Conservation (phyloP, 2,329 filamentous ascomycete genomes). For the Aspergillus aculeatinus region DNA sequence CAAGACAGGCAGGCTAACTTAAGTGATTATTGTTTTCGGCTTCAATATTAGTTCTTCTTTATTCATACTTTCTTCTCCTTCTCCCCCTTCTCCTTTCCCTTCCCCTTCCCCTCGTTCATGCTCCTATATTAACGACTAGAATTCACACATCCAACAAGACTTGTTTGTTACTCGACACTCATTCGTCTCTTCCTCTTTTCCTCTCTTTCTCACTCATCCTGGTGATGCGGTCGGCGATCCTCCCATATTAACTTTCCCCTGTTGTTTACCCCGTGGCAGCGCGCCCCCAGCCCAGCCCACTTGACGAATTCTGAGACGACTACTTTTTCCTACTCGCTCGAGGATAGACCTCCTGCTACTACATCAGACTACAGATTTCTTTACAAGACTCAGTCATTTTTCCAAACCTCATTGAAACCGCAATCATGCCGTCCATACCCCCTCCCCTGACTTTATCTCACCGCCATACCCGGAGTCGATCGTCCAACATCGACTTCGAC, state of each 20-base stretch:
- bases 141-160: no score
- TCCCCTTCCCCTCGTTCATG: neutral
- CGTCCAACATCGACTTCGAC: conserved; percentile 39
- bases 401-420: conserved; percentile 12
- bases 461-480: conserved; percentile 33
- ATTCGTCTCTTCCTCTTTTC: neutral
- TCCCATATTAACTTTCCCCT: conserved; percentile 12
- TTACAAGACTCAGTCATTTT: neutral
- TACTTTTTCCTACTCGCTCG: conserved; percentile 1
- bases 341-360: neutral
- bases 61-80: neutral
- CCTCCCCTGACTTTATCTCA: conserved; percentile 40
- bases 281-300: neutral
- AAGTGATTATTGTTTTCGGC: no score
- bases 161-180: neutral
- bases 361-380: neutral
- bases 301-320: neutral
- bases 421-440: conserved; percentile 31
- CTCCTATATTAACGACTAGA: neutral
- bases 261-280: conserved; percentile 6
- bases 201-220: conserved; percentile 15
- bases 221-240: conserved; percentile 14
- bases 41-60: neutral
- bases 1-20: neutral
- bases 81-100: no score